These are phyloP conservation scores for Yamadazyma phyllophila DNA, from an alignment of 805 yeast genomes.

Conservation along the genomic window DNA sequence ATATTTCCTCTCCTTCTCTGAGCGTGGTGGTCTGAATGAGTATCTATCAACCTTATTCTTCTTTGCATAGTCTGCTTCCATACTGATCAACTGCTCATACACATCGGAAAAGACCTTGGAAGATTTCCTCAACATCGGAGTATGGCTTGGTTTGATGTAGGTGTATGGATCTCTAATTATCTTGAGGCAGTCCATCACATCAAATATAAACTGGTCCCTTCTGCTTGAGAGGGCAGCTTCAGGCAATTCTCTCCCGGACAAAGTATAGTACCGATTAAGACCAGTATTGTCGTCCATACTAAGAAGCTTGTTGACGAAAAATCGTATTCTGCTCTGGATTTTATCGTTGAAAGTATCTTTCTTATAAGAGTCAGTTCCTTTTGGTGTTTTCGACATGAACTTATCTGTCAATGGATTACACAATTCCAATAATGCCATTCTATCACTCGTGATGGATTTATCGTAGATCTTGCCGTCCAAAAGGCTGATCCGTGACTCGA, in stretches of 20 bases:
- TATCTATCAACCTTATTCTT: background rate
- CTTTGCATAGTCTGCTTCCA: constrained; percentile 16
- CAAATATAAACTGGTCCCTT: constrained; percentile 25
- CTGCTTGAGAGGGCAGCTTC: constrained; percentile 19
- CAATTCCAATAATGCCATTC: constrained; percentile 39
- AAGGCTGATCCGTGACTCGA: constrained; percentile 31
- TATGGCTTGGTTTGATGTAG: constrained; percentile 22
- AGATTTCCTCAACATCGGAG: constrained; percentile 19
- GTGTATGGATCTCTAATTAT: constrained; percentile 36
- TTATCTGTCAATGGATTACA: constrained; percentile 39
- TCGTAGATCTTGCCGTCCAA: constrained; percentile 26
- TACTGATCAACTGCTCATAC: constrained; percentile 26
- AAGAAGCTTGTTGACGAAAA: constrained; percentile 32
- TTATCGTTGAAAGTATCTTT: constrained; percentile 40
- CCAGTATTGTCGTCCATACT: constrained; percentile 45
- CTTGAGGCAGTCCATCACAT: constrained; percentile 28
- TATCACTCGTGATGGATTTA: constrained; percentile 26
- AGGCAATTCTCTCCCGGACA: constrained; percentile 25
- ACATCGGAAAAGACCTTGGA: constrained; percentile 27
- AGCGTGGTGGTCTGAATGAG: background rate
- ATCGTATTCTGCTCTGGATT: constrained; percentile 35
- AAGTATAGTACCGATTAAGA: constrained; percentile 36
- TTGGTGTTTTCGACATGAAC: constrained; percentile 16
- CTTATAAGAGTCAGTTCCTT: constrained; percentile 28
- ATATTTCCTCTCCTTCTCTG: constrained; percentile 6